Evolutionary conservation across 2,329 filamentous ascomycete species (phyloP).

Genomic region (Trichoderma afroharzianum): DNA sequence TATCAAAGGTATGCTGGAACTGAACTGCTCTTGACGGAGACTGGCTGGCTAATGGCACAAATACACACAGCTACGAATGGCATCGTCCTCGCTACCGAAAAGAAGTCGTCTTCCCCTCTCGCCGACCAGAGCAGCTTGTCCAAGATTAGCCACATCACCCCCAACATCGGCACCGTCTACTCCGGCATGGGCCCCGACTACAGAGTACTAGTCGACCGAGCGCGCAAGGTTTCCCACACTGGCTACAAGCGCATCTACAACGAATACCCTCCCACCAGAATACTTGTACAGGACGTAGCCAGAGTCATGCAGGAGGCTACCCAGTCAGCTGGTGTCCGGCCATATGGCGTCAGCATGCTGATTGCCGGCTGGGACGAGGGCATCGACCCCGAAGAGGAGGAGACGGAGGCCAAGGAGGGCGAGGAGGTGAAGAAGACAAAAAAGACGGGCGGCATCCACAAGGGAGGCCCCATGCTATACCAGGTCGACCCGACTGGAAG

Average conservation of each 20-base stretch:
- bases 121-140: slow-evolving; percentile 92
- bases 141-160: slow-evolving; percentile 96
- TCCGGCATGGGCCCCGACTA: slow-evolving; percentile 99
- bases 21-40: not conserved
- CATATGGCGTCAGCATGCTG: slow-evolving; percentile 92
- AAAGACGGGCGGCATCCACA: slow-evolving; percentile 93
- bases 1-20: slow-evolving; percentile 76
- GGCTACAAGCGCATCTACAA: slow-evolving; percentile 99
- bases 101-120: slow-evolving; percentile 97
- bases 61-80: slow-evolving; percentile 78
- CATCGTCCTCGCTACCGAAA: slow-evolving; percentile 97
- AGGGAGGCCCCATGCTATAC: slow-evolving; percentile 95
- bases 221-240: slow-evolving; percentile 96
- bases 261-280: slow-evolving; percentile 98
- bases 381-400: slow-evolving; percentile 77
- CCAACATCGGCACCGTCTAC: slow-evolving; percentile 99
- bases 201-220: slow-evolving; percentile 93
- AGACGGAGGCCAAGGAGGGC: slow-evolving; percentile 51
- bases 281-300: slow-evolving; percentile 97
- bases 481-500: slow-evolving; percentile 98
- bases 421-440: slow-evolving; percentile 73
- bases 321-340: slow-evolving; percentile 93
- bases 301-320: slow-evolving; percentile 98
- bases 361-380: slow-evolving; percentile 98
- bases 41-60: slow-evolving; percentile 22